Conservation (phyloP, 352 stramenopile species). For the Pythium angustatum region DNA sequence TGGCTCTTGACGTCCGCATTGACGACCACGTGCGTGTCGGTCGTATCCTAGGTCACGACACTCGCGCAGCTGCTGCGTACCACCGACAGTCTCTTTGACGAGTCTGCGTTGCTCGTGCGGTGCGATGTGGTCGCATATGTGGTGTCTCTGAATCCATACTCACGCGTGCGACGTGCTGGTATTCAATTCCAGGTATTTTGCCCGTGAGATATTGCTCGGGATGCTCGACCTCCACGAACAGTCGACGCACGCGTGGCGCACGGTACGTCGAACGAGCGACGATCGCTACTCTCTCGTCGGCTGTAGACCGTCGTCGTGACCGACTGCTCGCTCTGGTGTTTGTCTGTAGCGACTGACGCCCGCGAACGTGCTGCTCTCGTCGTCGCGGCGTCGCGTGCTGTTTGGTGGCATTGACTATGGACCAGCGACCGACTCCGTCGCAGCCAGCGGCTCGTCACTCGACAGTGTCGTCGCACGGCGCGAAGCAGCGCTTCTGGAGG, state of each 20-base stretch:
- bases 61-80: conserved; percentile 11
- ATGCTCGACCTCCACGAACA: conserved; percentile 37
- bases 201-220: conserved; percentile 29
- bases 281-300: too few species aligned
- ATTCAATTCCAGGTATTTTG: conserved; percentile 16
- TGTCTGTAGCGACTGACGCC: conserved; percentile 18
- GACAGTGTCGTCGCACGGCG: neutral
- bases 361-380: conserved; percentile 25
- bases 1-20: neutral
- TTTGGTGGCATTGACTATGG: conserved; percentile 26
- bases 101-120: conserved; percentile 8
- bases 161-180: neutral
- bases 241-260: conserved; percentile 26
- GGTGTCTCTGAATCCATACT: neutral
- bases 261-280: too few species aligned
- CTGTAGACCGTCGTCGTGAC: too few species aligned
- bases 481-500: conserved; percentile 15
- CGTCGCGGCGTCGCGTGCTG: conserved; percentile 24
- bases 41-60: conserved; percentile 8
- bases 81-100: neutral
- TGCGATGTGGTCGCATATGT: neutral
- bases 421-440: conserved; percentile 4
- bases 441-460: neutral
- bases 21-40: neutral
- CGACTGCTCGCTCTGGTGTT: conserved; percentile 9